Evolutionary conservation across 2,329 filamentous ascomycete species (phyloP), one percentile per base, ranked within the genome.

Genomic region (Ophiostoma montium): DNA sequence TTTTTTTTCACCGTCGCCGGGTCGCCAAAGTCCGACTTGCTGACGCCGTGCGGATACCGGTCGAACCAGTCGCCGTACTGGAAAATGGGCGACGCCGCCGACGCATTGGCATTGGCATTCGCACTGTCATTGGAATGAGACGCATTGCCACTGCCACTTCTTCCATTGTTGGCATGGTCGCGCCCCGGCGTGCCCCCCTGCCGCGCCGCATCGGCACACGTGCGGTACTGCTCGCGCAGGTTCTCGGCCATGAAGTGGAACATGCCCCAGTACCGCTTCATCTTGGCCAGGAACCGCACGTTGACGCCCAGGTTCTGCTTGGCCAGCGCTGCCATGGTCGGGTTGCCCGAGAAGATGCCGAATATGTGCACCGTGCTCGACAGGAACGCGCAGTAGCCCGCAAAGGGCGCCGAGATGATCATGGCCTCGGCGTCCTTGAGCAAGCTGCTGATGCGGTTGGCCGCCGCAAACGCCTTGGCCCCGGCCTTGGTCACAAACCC

Each of bases 61-160:
- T 92, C 85, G 59, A 96, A 96, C 92, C 92, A 96, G 65, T 96
- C 92, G 47, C 89, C 88, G 58, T 96, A 96, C 59, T 96, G 90
- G 63, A 95, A 89, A 58, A 95, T 84, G 9, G 75, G 74, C 6
- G 76, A 74, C 5, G 74, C 65, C 1, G 23, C 45, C 1, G 36
- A 49, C 13, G 71, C 67, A 39, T 67, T 67, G 48, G 73, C 67
- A 50, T 52, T 67, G 62, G 54, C n/a, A n/a, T n/a, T n/a, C n/a
- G n/a, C n/a, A n/a, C n/a, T n/a, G n/a, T n/a, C n/a, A n/a, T n/a
- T n/a, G n/a, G n/a, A n/a, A n/a, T n/a, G n/a, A n/a, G n/a, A n/a
- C n/a, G n/a, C n/a, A n/a, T n/a, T n/a, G n/a, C n/a, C n/a, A n/a
- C n/a, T n/a, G n/a, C n/a, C n/a, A n/a, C n/a, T n/a, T n/a, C n/a